Evolutionary conservation across 23 red algal genomes (phyloP).

Genomic region (Gracilaria gracilis): DNA sequence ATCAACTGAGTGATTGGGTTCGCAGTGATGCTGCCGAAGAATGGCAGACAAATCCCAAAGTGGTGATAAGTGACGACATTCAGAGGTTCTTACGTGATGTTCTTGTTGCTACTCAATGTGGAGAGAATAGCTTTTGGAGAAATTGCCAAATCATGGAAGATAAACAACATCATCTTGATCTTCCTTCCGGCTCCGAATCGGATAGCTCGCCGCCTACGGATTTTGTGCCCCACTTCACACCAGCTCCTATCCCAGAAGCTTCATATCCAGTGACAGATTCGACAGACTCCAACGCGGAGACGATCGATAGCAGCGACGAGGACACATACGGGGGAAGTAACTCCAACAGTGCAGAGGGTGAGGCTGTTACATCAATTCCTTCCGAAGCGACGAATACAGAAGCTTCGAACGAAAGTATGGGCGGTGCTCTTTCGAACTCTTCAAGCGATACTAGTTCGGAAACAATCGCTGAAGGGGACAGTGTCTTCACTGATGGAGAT

Average conservation of each 20-base stretch:
- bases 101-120: slow-evolving; percentile 32
- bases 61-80: slow-evolving; percentile 8
- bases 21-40: slow-evolving; percentile 24
- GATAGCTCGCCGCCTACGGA: background rate
- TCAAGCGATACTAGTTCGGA: background rate
- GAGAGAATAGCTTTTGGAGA: slow-evolving; percentile 12
- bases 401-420: background rate
- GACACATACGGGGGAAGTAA: background rate
- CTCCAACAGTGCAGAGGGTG: background rate
- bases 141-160: slow-evolving; percentile 58
- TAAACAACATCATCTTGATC: slow-evolving; percentile 43
- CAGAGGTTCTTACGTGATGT: slow-evolving; percentile 24
- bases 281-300: background rate
- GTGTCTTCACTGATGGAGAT: background rate
- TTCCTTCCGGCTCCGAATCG: slow-evolving; percentile 22
- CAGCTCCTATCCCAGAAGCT: background rate
- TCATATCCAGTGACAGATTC: background rate
- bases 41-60: slow-evolving; percentile 46
- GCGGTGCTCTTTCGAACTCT: background rate
- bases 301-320: background rate
- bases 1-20: slow-evolving; percentile 32
- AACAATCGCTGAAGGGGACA: background rate
- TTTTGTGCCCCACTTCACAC: background rate
- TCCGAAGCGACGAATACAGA: background rate
- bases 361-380: background rate